A percentile compares a stretch with the other conserved stretches of the same genome.
Conservation (phyloP, 129 eudicot species). For the Tagetes patula region DNA sequence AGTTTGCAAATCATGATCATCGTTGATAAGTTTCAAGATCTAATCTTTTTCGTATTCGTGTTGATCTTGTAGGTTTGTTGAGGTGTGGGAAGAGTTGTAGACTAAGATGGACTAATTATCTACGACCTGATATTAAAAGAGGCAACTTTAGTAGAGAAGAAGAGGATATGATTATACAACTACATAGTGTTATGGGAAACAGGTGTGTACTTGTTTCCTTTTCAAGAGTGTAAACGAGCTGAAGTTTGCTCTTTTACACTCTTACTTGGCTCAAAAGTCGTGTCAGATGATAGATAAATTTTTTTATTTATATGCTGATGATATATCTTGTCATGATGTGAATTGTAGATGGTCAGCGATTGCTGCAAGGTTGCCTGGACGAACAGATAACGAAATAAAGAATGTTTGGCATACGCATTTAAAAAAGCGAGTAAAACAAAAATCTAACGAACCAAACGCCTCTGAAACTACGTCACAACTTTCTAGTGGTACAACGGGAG, state of each 20-base stretch:
- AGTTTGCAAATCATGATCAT: not conserved
- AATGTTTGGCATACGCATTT: constrained; percentile 84
- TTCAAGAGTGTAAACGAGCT: not conserved
- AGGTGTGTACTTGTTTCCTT: constrained; percentile 40
- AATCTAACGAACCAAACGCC: not conserved
- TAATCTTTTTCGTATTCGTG: not conserved
- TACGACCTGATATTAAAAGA: constrained; percentile 61
- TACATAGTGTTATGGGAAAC: constrained; percentile 59
- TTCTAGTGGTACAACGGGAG: not conserved
- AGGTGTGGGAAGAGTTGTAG: constrained; percentile 79
- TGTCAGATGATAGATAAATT: not conserved
- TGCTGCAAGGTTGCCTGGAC: constrained; percentile 73
- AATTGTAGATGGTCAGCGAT: constrained; percentile 78
- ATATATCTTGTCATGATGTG: not conserved
- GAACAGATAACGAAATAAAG: constrained; percentile 82
- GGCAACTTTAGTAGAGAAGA: constrained; percentile 65
- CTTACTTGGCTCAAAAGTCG: not conserved
- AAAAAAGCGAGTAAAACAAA: constrained; percentile 43
- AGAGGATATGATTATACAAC: constrained; percentile 54
- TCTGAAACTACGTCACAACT: not conserved
- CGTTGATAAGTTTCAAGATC: not conserved
- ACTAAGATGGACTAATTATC: constrained; percentile 68
- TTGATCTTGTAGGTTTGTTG: constrained; percentile 42
- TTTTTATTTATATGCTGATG: no score
- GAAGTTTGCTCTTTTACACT: no score